Evolutionary conservation across 164 flowering plant species (phyloP), one percentile per base, ranked within the genome.

Genomic region (Akebia trifoliata): DNA sequence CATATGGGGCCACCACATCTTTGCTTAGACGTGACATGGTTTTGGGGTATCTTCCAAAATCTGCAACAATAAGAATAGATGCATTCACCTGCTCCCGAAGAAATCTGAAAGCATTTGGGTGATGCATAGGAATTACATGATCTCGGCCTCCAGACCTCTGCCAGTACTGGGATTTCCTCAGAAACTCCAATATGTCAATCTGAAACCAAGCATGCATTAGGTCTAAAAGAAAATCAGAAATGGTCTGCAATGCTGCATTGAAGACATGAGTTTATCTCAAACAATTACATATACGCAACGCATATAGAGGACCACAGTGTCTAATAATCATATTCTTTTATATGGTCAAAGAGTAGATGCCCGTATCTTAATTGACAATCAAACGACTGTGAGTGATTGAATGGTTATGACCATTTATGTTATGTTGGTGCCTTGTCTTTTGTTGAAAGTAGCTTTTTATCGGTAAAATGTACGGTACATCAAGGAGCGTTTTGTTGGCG

Each of bases 101-200:
- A 71, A 84, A 88, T 74, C 96, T 84, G 72, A 93, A 90, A 71
- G 99, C 92, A 80, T 93, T 93, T 15, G 99, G 99, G 74, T 93
- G 99, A 65, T 86, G 87, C 95, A 93, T 69, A 18, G 97, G 96
- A 62, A 93, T 86, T 26, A 93, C 86, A 72, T 93, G 99, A 71
- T 93, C 99, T 69, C 83, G 81, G 57, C 99, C 97, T 57, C 65
- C 72, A 64, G 94, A 82, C 66, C 74, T 80, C 64, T 80, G 81
- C 96, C 96, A 93, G 51, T 78, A 74, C 54, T 82, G 71, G 49
- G 99, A 93, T 56, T 81, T 40, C 57, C 71, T 67, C 76, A 93
- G 67, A 61, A 84, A 64, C 20, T 83, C 69, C 61, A 93, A 28
- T n/a, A 90, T 7, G 34, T 93, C 99, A 48, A 76, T 62, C 98